Evolutionary conservation across 2,329 filamentous ascomycete genomes (phyloP).

Genomic region (Sporothrix phasma): DNA sequence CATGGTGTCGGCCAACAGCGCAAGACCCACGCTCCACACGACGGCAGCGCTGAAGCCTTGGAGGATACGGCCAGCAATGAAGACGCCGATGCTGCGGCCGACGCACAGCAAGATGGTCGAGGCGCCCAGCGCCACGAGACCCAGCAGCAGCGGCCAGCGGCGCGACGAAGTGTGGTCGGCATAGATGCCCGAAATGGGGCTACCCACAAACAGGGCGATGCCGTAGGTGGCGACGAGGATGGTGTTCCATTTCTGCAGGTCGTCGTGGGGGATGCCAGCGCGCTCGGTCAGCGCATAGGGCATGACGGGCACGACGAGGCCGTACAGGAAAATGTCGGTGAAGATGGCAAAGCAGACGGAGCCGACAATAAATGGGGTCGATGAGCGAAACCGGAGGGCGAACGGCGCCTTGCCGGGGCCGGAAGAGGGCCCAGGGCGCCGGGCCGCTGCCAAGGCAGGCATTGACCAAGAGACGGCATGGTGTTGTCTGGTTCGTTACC

Average conservation of each 20-base stretch:
- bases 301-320: constrained; percentile 59
- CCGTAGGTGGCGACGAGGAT: constrained; percentile 66
- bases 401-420: constrained; percentile 22
- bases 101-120: constrained; percentile 58
- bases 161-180: constrained; percentile 55
- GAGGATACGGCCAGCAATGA: constrained; percentile 54
- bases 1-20: constrained; percentile 62
- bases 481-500: too few relatives aligned
- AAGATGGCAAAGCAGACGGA: constrained; percentile 27
- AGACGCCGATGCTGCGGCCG: constrained; percentile 49
- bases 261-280: constrained; percentile 38
- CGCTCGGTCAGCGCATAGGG: constrained; percentile 54
- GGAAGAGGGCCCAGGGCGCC: background rate
- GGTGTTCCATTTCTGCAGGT: constrained; percentile 60
- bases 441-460: background rate
- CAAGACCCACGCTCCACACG: constrained; percentile 65
- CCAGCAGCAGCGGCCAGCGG: constrained; percentile 52
- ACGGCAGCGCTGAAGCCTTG: constrained; percentile 62
- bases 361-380: constrained; percentile 29
- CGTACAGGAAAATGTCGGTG: constrained; percentile 53
- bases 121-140: constrained; percentile 51
- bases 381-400: constrained; percentile 31
- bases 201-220: constrained; percentile 50
- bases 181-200: constrained; percentile 41
- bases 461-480: background rate